Percentiles rank a stretch among this genome's conserved stretches.
These are phyloP conservation scores for Paracorniculantispora psalliotae DNA, from an alignment of 2,329 filamentous ascomycete species.

Conservation along the genomic window DNA sequence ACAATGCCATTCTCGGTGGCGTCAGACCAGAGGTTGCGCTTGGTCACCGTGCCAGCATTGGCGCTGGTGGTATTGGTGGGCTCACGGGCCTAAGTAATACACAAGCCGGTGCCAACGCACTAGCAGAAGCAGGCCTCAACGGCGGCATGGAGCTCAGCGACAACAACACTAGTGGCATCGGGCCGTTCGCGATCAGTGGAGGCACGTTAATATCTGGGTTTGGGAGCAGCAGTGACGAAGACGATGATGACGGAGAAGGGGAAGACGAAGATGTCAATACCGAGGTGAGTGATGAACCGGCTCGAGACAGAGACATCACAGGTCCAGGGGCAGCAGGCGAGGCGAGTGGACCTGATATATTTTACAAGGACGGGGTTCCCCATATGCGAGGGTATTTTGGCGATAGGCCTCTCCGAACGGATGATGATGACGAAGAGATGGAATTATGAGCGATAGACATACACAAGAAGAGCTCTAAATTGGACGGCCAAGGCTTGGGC, in stretches of 20 bases:
- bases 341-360: neutral
- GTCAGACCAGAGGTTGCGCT: conserved; percentile 88
- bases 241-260: conserved; percentile 89
- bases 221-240: conserved; percentile 90
- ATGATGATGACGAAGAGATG: conserved; percentile 9
- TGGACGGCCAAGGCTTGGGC: neutral
- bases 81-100: conserved; percentile 41
- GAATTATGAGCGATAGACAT: conserved; percentile 9
- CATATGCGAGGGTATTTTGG: conserved; percentile 7
- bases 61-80: conserved; percentile 40
- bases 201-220: conserved; percentile 83
- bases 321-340: neutral
- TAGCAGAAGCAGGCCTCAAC: conserved; percentile 77
- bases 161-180: conserved; percentile 61
- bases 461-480: neutral
- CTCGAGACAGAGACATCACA: conserved; percentile 6
- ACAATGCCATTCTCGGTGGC: conserved; percentile 96
- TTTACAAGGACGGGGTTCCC: neutral
- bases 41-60: conserved; percentile 65
- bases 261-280: conserved; percentile 69
- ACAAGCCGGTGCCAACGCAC: conserved; percentile 55
- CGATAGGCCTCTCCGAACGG: neutral
- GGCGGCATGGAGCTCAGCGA: conserved; percentile 66
- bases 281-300: conserved; percentile 51
- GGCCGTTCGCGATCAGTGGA: conserved; percentile 66